Conservation (phyloP, 345 rosid species). For the Erucastrum elatum region DNA sequence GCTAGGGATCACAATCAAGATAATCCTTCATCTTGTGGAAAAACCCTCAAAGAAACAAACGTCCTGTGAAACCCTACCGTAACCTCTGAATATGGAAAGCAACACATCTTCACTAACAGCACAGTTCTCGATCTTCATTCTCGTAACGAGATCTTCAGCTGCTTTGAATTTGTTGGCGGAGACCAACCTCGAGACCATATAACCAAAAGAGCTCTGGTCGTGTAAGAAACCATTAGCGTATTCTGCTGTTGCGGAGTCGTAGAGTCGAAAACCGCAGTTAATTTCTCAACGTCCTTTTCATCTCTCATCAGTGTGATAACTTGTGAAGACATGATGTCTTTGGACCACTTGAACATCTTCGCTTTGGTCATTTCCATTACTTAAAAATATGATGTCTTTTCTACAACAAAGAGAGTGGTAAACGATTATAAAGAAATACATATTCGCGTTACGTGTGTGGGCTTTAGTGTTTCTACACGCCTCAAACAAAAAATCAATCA, state of each 20-base stretch:
- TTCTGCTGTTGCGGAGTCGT: slow-evolving; percentile 73
- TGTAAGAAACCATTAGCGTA: slow-evolving; percentile 63
- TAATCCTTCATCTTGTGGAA: slow-evolving; percentile 69
- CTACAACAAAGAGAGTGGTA: background rate
- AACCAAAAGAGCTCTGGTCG: slow-evolving; percentile 54
- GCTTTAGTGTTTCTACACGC: background rate
- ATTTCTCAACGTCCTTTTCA: slow-evolving; percentile 61
- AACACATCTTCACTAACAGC: slow-evolving; percentile 53
- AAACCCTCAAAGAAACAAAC: slow-evolving; percentile 63
- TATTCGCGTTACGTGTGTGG: slow-evolving; percentile 38
- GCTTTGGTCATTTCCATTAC: slow-evolving; percentile 42
- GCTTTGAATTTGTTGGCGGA: slow-evolving; percentile 63
- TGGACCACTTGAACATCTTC: slow-evolving; percentile 59
- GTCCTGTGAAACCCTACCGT: slow-evolving; percentile 78
- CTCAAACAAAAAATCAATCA: background rate
- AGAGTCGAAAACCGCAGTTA: slow-evolving; percentile 63
- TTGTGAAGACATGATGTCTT: slow-evolving; percentile 52
- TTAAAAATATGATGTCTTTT: background rate
- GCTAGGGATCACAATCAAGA: slow-evolving; percentile 58
- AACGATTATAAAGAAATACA: background rate
- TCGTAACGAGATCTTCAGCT: slow-evolving; percentile 63
- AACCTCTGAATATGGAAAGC: slow-evolving; percentile 69
- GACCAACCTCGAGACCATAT: slow-evolving; percentile 64
- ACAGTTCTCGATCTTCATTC: slow-evolving; percentile 71
- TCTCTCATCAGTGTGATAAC: slow-evolving; percentile 63